Conservation (phyloP, 148 eudicot genomes). For the Limonium bicolor region DNA sequence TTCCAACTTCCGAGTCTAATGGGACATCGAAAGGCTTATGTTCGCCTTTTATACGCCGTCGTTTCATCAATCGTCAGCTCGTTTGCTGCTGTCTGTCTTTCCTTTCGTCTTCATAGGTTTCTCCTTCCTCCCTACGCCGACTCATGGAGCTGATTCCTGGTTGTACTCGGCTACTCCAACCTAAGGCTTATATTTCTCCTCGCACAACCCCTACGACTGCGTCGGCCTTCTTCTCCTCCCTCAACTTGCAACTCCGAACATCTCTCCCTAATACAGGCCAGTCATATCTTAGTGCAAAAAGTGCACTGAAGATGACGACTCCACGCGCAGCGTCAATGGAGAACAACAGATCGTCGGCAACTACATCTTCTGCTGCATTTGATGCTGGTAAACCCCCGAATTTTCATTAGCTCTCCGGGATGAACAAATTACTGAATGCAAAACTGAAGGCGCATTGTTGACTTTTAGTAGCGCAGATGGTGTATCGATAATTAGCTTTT, state of each 20-base stretch:
- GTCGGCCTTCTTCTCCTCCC: neutral
- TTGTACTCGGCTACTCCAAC: conserved; percentile 9
- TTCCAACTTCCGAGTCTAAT: too few relatives aligned
- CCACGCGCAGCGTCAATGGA: conserved; percentile 23
- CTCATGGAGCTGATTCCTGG: conserved; percentile 20
- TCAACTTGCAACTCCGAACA: neutral
- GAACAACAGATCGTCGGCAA: conserved; percentile 21
- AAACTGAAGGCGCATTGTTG: neutral
- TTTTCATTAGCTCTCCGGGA: neutral
- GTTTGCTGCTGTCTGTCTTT: too few relatives aligned
- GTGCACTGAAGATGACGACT: conserved; percentile 10
- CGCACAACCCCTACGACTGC: too few relatives aligned
- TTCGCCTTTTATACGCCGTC: too few relatives aligned
- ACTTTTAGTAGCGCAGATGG: neutral
- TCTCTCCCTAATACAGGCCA: neutral
- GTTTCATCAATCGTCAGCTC: too few relatives aligned
- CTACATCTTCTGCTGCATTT: conserved; percentile 5
- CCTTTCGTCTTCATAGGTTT: too few relatives aligned
- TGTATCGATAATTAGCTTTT: neutral
- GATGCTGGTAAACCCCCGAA: neutral
- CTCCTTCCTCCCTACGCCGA: neutral
- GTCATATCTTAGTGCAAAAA: neutral
- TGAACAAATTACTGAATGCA: neutral
- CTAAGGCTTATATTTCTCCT: conserved; percentile 11
- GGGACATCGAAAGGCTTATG: too few relatives aligned